Evolutionary conservation across 306 rosid genomes (phyloP), one percentile per base, ranked within the genome.

Genomic region (Rosa persica): DNA sequence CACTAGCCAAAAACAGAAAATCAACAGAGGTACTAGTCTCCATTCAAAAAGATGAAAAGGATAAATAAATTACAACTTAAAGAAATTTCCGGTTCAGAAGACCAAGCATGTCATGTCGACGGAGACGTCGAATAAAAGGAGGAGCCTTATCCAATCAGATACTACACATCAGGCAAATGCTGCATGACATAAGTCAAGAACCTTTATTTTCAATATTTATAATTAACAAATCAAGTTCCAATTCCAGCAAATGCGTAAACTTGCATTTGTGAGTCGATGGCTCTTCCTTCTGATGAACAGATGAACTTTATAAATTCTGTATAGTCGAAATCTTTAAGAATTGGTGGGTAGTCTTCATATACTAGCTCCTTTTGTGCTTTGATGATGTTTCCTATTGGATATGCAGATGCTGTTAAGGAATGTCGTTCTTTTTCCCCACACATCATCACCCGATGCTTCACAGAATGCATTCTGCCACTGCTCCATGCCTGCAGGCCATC

Each of bases 361-460:
- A 89, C 90, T 0, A 89, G 40, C 74, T 91, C 91, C 38, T 81
- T 79, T 5, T 89, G 90, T 15, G 90, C 83, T 80, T 89, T 78
- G 43, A 89, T 20, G 12, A 66, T 12, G 67, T 15, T 34, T 3
- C 90, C 89, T 61, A 83, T 86, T 0, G 93, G 91, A 39, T 74
- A 0, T 4, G 91, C 77, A 80, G 87, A 86, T 38, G 84, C 11
- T 27, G 86, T 93, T 4, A 47, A 39, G 0, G 88, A 78, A 67
- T 89, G 86, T 79, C 90, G 85, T 8, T 84, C 87, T 5, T 84
- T 85, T n/a, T 30, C 34, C 34, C 34, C 34, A 30, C 34, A 30
- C 34, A 30, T 30, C 34, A 30, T 30, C 34, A 30, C 85, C 76
- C 87, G 34, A 42, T 91, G 96, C 62, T 70, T 68, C 0, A 91